phyloP scores from a whole-genome alignment of 208 protist species.

The Trypanosoma theileri region DNA sequence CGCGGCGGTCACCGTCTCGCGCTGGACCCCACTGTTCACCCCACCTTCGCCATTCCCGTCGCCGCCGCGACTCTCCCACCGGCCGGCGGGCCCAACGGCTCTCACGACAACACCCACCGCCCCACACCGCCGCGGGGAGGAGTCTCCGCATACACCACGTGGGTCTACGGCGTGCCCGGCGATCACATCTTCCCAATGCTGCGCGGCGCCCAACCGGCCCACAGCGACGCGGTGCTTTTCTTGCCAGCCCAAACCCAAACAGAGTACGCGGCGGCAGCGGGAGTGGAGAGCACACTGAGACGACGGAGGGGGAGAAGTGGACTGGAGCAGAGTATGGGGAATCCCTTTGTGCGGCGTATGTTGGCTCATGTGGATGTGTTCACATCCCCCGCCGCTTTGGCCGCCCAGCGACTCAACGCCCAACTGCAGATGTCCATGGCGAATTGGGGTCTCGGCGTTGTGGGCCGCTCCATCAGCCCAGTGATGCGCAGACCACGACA shows the following conservation, averaged over 20 bases:
- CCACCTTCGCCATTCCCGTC: slow-evolving; percentile 28
- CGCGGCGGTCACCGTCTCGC: not conserved
- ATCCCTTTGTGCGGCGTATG: slow-evolving; percentile 24
- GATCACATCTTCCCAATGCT: slow-evolving; percentile 27
- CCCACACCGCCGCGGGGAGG: not conserved
- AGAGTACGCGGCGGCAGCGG: no score
- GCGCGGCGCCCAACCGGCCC: not conserved
- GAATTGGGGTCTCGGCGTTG: slow-evolving; percentile 24
- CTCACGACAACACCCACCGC: slow-evolving; percentile 4
- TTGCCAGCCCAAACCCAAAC: slow-evolving; percentile 13
- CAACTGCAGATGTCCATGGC: slow-evolving; percentile 54
- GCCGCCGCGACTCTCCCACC: slow-evolving; percentile 23
- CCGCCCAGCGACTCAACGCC: slow-evolving; percentile 58
- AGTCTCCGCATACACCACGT: slow-evolving; percentile 42
- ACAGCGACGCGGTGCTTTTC: slow-evolving; percentile 29
- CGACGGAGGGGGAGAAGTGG: no score
- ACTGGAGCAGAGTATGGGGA: not conserved
- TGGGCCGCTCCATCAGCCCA: slow-evolving; percentile 7
- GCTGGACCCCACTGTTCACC: not conserved
- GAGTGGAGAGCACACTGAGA: no score
- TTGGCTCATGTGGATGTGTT: slow-evolving; percentile 26
- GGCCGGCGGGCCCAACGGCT: slow-evolving; percentile 16
- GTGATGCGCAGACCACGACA: not conserved
- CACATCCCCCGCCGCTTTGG: slow-evolving; percentile 47
- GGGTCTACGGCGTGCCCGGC: slow-evolving; percentile 64